These are phyloP conservation scores for Ustilago cynodontis DNA, from an alignment of 1,284 basidiomycete species.

Conservation along the genomic window DNA sequence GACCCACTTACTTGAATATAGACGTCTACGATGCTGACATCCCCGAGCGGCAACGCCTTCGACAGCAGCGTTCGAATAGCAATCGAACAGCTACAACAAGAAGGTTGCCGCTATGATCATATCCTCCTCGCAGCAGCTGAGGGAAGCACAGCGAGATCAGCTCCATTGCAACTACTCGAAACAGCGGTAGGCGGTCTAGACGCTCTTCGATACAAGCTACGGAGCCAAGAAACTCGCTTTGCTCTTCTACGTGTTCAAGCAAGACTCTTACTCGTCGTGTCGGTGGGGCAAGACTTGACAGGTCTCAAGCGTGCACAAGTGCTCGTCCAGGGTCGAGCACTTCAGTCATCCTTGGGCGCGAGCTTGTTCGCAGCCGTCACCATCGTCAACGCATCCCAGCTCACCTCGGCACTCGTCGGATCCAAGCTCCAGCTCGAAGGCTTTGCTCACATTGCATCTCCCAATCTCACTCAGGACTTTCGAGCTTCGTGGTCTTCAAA, in stretches of 20 bases:
- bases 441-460: constrained; percentile 15
- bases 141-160: constrained; percentile 6
- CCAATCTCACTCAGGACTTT: constrained; percentile 15
- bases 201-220: constrained; percentile 22
- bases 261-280: constrained; percentile 27
- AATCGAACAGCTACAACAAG: constrained; percentile 14
- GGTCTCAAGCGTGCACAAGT: constrained; percentile 26
- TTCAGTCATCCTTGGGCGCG: constrained; percentile 19
- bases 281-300: constrained; percentile 17
- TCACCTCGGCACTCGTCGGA: constrained; percentile 23
- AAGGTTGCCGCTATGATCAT: constrained; percentile 22
- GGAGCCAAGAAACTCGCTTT: constrained; percentile 14
- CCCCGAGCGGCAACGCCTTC: background rate
- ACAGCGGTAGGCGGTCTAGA: constrained; percentile 27
- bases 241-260: constrained; percentile 20
- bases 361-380: constrained; percentile 18
- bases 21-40: constrained; percentile 10
- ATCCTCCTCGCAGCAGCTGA: constrained; percentile 17
- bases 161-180: constrained; percentile 18
- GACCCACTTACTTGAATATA: background rate
- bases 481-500: constrained; percentile 23
- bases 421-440: constrained; percentile 28
- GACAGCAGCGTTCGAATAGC: constrained; percentile 23
- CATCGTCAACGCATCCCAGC: constrained; percentile 16
- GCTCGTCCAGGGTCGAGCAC: constrained; percentile 16